Evolutionary conservation across 176 grass and related monocot species (phyloP).

Genomic region (Musa beccarii): DNA sequence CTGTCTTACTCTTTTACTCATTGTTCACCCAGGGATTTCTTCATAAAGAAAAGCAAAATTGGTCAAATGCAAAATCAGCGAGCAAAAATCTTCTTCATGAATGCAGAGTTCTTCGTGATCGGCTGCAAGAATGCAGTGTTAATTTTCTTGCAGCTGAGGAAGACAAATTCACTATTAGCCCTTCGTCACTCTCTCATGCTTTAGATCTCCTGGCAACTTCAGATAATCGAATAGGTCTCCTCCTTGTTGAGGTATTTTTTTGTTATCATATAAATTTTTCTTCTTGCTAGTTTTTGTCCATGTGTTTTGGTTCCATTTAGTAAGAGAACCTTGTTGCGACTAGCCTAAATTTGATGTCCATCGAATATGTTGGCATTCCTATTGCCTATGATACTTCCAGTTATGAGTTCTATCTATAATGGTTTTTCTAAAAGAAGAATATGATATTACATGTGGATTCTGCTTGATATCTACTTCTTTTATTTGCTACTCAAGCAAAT

Average conservation of each 20-base stretch:
- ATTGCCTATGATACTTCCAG: no score
- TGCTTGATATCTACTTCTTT: no score
- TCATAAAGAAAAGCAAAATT: constrained; percentile 41
- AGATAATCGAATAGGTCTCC: constrained; percentile 64
- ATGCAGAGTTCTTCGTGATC: constrained; percentile 60
- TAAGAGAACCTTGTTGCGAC: neutral
- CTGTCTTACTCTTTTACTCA: constrained; percentile 4
- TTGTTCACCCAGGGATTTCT: constrained; percentile 42
- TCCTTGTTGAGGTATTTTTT: constrained; percentile 70
- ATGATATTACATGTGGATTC: no score
- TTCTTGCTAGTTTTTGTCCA: neutral
- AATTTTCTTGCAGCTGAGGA: constrained; percentile 68
- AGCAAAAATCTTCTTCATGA: constrained; percentile 64
- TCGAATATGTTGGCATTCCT: no score
- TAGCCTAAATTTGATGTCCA: no score
- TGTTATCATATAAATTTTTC: neutral
- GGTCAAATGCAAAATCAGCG: constrained; percentile 34
- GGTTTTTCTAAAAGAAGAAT: no score
- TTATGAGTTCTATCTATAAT: no score
- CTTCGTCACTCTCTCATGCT: constrained; percentile 57
- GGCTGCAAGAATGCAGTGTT: constrained; percentile 73
- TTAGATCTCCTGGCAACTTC: constrained; percentile 71
- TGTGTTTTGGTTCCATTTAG: neutral
- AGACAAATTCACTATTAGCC: constrained; percentile 42
- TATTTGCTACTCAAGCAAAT: no score